phyloP scores from a whole-genome alignment of 225 moss, liverwort and hornwort genomes.

The Physcomitrium patens region DNA sequence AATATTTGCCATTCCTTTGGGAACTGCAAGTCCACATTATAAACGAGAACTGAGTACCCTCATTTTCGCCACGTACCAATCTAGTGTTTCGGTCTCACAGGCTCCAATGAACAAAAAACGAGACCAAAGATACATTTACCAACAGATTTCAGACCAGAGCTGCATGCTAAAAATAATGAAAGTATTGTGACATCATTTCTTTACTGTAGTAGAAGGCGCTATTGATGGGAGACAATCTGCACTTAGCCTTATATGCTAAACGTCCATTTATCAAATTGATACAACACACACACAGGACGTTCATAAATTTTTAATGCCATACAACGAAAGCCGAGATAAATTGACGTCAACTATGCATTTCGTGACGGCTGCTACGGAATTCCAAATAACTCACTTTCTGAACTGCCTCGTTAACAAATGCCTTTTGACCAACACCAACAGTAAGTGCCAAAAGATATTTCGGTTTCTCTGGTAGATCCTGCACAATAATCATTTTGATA shows the following conservation, averaged over 20 bases:
- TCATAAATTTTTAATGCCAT: conserved; percentile 2
- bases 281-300: conserved; percentile 3
- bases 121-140: conserved; percentile 12
- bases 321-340: conserved; percentile 12
- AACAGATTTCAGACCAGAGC: background rate
- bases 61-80: background rate
- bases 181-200: background rate
- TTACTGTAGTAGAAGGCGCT: background rate
- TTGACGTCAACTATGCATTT: background rate
- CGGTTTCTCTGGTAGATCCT: conserved; percentile 54
- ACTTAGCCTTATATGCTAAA: background rate
- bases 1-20: conserved; percentile 90
- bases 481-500: conserved; percentile 22
- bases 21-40: conserved; percentile 64
- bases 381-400: conserved; percentile 46
- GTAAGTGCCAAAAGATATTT: conserved; percentile 58
- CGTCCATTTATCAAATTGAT: background rate
- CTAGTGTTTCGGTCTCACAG: background rate
- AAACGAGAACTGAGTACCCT: conserved; percentile 10
- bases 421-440: conserved; percentile 62
- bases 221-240: background rate
- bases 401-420: conserved; percentile 46
- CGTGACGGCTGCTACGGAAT: background rate
- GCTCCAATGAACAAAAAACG: background rate
- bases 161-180: conserved; percentile 14